Evolutionary conservation across 129 eudicot species (phyloP).

Genomic region (Flaveria ramosissima): DNA sequence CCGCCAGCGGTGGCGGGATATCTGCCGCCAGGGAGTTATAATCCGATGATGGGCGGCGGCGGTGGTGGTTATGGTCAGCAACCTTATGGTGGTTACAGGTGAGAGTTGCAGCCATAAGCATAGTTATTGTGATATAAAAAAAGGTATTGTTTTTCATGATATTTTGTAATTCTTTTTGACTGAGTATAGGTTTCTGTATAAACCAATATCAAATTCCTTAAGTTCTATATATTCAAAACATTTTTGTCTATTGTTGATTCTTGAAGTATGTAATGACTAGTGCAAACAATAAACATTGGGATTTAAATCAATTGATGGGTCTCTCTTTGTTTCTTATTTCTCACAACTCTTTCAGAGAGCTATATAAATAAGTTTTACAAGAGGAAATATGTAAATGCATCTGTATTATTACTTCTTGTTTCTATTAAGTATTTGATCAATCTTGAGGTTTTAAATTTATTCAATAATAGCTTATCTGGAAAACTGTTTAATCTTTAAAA

Average conservation of each 20-base stretch:
- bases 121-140: conserved; percentile 33
- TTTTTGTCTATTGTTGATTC: conserved; percentile 22
- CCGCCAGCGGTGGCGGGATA: conserved; percentile 47
- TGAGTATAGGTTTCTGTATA: conserved; percentile 44
- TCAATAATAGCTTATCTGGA: too few relatives aligned
- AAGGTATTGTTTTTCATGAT: not conserved
- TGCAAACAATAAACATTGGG: conserved; percentile 23
- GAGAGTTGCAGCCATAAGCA: conserved; percentile 21
- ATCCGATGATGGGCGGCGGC: conserved; percentile 65
- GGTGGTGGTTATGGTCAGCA: conserved; percentile 71
- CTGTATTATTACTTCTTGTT: too few relatives aligned
- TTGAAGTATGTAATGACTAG: conserved; percentile 33
- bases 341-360: too few relatives aligned
- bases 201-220: conserved; percentile 37
- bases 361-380: too few relatives aligned
- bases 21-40: conserved; percentile 57
- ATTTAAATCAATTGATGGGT: not conserved
- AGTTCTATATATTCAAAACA: conserved; percentile 20
- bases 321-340: too few relatives aligned
- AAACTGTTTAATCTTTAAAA: too few relatives aligned
- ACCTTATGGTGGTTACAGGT: conserved; percentile 73
- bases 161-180: conserved; percentile 24
- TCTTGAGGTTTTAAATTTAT: too few relatives aligned
- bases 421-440: too few relatives aligned
- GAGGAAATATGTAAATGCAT: too few relatives aligned